phyloP scores from a whole-genome alignment of 352 stramenopile species.

The Phytophthora cajani region DNA sequence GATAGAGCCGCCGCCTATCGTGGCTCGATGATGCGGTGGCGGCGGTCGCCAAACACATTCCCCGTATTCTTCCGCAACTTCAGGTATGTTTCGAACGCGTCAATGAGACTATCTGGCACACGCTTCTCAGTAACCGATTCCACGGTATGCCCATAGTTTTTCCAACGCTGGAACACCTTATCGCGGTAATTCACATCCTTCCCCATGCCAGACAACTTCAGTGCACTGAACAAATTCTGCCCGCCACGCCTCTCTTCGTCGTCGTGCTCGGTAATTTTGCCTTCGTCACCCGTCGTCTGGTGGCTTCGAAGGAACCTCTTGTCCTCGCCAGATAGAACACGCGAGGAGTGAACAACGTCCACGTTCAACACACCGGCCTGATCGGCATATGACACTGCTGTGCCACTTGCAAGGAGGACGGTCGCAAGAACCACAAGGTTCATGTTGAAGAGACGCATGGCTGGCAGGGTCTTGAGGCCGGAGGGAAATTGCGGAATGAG shows the following conservation, averaged over 20 bases:
- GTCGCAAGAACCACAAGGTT: constrained; percentile 15
- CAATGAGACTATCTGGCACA: neutral
- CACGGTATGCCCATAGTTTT: neutral
- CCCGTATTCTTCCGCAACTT: neutral
- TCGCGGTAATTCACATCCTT: neutral
- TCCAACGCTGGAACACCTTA: constrained; percentile 3
- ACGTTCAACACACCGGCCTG: constrained; percentile 8
- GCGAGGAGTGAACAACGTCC: constrained; percentile 21
- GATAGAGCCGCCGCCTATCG: neutral
- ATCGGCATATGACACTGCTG: constrained; percentile 17
- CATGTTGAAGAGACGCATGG: constrained; percentile 12
- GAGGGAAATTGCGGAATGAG: neutral
- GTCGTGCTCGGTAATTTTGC: constrained; percentile 9
- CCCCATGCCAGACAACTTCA: constrained; percentile 3
- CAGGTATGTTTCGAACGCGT: neutral
- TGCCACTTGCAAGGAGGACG: constrained; percentile 17
- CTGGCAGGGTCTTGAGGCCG: neutral
- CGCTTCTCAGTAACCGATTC: neutral
- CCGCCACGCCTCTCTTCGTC: neutral
- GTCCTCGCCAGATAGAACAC: constrained; percentile 15
- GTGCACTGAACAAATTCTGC: neutral
- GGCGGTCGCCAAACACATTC: neutral
- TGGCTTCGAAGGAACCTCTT: constrained; percentile 19
- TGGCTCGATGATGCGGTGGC: neutral
- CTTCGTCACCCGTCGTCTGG: constrained; percentile 7